Percentiles rank a stretch among this genome's conserved stretches.
Conservation (phyloP, 257 asterid genomes). For the Solanum piurae region DNA sequence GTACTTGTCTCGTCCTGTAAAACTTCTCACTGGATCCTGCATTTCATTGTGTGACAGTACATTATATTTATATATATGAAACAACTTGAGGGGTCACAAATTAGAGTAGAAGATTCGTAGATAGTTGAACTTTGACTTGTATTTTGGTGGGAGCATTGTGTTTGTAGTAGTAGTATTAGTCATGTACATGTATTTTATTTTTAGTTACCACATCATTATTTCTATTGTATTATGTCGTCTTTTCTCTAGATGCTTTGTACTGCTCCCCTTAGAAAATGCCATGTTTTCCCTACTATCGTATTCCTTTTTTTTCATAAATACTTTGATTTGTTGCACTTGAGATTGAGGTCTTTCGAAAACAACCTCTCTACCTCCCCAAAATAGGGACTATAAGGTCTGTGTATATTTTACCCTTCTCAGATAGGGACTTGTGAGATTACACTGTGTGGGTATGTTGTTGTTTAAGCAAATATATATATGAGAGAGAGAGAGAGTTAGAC, state of each 20-base stretch:
- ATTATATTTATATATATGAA: not conserved
- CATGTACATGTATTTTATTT: not conserved
- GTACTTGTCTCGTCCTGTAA: constrained; percentile 81
- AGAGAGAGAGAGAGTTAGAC: not conserved
- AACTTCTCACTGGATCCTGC: constrained; percentile 92
- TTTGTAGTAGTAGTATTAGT: not conserved
- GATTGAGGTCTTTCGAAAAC: not conserved
- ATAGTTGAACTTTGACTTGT: not conserved
- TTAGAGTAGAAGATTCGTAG: not conserved
- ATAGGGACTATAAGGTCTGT: no score
- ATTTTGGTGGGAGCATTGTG: not conserved
- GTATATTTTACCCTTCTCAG: no score
- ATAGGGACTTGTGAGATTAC: no score
- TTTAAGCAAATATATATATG: no score
- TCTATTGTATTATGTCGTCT: not conserved
- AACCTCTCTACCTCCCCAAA: no score
- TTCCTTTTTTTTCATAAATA: no score
- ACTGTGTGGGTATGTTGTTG: no score
- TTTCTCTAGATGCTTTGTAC: no score
- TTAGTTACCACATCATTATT: not conserved
- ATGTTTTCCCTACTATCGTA: no score
- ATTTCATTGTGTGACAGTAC: not conserved
- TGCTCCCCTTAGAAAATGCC: no score
- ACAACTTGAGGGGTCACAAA: not conserved
- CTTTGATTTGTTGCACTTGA: not conserved